phyloP scores from a whole-genome alignment of 441 rosid species.

The Arabidopsis lyrata region DNA sequence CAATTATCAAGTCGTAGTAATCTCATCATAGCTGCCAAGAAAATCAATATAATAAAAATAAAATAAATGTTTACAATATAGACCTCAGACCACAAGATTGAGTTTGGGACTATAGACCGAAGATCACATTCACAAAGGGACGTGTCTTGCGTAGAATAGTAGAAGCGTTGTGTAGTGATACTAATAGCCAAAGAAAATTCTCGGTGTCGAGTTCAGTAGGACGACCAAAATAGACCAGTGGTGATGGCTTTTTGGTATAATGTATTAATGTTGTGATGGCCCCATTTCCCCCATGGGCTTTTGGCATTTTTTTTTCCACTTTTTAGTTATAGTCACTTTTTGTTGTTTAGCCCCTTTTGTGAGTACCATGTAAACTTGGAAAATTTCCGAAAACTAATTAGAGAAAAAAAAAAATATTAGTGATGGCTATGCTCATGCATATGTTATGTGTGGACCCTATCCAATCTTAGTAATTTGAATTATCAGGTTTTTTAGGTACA shows the following conservation, averaged over 20 bases:
- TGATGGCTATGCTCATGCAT: constrained; percentile 9
- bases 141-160: constrained; percentile 14
- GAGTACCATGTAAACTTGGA: no score
- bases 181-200: not conserved
- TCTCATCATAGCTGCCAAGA: not conserved
- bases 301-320: no score
- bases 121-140: constrained; percentile 6
- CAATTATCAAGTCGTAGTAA: constrained; percentile 6
- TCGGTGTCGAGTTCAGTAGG: not conserved
- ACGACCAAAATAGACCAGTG: not conserved
- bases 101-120: not conserved
- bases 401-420: no score
- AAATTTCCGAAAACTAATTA: no score
- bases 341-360: no score
- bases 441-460: not conserved
- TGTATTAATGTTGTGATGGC: constrained; percentile 3
- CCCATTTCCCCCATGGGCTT: no score
- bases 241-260: not conserved
- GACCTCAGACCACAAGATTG: constrained; percentile 11
- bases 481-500: not conserved
- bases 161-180: constrained; percentile 14
- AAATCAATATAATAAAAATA: not conserved
- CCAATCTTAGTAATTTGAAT: not conserved
- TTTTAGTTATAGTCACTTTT: no score
- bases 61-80: not conserved